phyloP scores from a whole-genome alignment of 371 early-diverging fungal species.

The Zopfochytrium polystomum region DNA sequence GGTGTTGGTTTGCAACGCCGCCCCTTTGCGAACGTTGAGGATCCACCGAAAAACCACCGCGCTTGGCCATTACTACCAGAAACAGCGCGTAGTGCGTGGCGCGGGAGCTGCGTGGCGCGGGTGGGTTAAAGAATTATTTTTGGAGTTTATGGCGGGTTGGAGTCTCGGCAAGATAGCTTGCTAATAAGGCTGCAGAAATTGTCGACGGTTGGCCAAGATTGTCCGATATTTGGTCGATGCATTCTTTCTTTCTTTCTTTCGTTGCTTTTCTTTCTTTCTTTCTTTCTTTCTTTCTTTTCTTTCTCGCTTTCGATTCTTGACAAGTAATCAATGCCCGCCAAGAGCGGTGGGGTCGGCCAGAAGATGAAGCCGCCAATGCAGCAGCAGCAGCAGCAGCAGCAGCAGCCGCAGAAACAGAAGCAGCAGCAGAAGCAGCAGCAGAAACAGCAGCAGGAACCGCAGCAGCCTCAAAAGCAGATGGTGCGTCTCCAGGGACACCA shows the following conservation, averaged over 20 bases:
- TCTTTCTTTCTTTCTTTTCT: slow-evolving; percentile 9
- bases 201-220: not conserved
- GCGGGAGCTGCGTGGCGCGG: not conserved
- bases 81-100: too few relatives aligned
- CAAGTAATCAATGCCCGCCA: not conserved
- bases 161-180: not conserved
- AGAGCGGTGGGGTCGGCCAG: not conserved
- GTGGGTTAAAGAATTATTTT: not conserved
- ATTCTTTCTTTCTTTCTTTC: not conserved
- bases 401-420: too few relatives aligned
- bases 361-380: not conserved
- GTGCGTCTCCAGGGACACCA: slow-evolving; percentile 63
- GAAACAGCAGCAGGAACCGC: too few relatives aligned
- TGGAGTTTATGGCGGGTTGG: too few relatives aligned
- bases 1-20: too few relatives aligned
- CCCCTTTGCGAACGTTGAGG: too few relatives aligned
- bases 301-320: not conserved
- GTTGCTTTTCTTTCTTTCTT: slow-evolving; percentile 3
- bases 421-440: too few relatives aligned
- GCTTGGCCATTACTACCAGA: too few relatives aligned
- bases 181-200: not conserved
- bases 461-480: slow-evolving; percentile 2
- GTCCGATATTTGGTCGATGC: not conserved
- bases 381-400: too few relatives aligned
- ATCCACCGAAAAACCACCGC: too few relatives aligned